Conservation (phyloP, 2,329 filamentous ascomycete genomes). For the Colletotrichum horii region DNA sequence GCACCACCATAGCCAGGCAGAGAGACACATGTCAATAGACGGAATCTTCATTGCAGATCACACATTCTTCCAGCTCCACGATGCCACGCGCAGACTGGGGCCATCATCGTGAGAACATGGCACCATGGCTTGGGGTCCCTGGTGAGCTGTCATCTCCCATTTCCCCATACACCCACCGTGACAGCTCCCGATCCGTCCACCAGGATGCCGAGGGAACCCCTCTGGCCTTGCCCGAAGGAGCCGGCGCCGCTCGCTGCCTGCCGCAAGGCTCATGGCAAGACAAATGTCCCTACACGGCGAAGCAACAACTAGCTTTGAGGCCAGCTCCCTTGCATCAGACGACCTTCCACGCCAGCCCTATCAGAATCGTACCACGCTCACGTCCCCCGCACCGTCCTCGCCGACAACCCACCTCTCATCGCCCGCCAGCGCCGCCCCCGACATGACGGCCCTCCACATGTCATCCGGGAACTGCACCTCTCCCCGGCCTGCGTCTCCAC, state of each 20-base stretch:
- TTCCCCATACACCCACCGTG: background rate
- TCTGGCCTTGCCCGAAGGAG: background rate
- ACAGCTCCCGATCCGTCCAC: background rate
- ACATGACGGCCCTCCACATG: conserved; percentile 54
- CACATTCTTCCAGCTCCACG: background rate
- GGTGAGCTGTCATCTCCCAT: background rate
- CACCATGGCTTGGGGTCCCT: background rate
- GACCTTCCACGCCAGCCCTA: background rate
- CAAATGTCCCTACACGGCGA: background rate
- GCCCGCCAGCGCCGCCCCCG: conserved; percentile 59
- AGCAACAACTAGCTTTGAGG: background rate
- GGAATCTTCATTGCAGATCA: conserved; percentile 2
- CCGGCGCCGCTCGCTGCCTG: background rate
- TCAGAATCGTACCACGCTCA: conserved; percentile 61
- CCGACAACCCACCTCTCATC: conserved; percentile 68
- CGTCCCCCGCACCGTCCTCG: conserved; percentile 53
- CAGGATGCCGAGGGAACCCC: background rate
- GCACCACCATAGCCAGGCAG: background rate
- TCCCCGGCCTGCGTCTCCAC: conserved; percentile 10
- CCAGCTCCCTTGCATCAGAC: background rate
- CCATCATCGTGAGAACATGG: conserved; percentile 11
- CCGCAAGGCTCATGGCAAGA: background rate
- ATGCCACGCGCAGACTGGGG: background rate
- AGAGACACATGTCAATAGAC: conserved; percentile 11
- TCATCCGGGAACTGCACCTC: conserved; percentile 48